Percentiles rank a stretch among this genome's conserved stretches.
These are phyloP conservation scores for Xerocomus spinulosus DNA, from an alignment of 768 basidiomycete genomes.

Conservation along the genomic window DNA sequence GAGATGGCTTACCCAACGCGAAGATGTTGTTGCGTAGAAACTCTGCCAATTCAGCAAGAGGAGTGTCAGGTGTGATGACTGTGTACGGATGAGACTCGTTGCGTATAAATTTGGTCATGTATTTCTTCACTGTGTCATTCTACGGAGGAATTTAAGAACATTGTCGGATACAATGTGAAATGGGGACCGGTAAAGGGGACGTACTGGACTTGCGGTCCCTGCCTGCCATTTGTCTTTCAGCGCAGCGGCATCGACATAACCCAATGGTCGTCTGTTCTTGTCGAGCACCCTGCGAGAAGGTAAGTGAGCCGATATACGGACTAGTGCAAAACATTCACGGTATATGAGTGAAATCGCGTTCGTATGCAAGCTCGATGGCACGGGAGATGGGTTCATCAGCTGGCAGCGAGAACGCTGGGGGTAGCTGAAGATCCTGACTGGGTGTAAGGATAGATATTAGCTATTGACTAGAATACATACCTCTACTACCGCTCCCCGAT, in stretches of 20 bases:
- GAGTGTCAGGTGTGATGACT: conserved; percentile 74
- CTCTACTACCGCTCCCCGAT: conserved; percentile 89
- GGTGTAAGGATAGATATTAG: not conserved
- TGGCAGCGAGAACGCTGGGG: conserved; percentile 83
- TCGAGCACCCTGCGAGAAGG: conserved; percentile 62
- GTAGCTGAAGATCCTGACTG: conserved; percentile 60
- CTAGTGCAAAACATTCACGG: conserved; percentile 49
- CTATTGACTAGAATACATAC: conserved; percentile 33
- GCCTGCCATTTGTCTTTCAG: conserved; percentile 79
- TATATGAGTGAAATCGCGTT: conserved; percentile 90
- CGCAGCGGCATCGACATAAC: conserved; percentile 74
- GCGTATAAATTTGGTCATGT: conserved; percentile 75
- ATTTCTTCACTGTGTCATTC: conserved; percentile 65
- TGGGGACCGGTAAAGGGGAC: conserved; percentile 20
- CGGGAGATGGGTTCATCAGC: conserved; percentile 63
- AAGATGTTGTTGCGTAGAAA: conserved; percentile 74
- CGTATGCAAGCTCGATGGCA: conserved; percentile 85
- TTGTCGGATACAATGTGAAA: not conserved
- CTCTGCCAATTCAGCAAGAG: conserved; percentile 73
- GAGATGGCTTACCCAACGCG: conserved; percentile 57
- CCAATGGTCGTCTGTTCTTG: conserved; percentile 65
- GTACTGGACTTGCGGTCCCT: conserved; percentile 63
- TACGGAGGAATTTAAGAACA: conserved; percentile 23
- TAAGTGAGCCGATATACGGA: not conserved
- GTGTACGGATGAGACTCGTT: conserved; percentile 62